Conservation (phyloP, 441 rosid species). For the Omphalea diandra region DNA sequence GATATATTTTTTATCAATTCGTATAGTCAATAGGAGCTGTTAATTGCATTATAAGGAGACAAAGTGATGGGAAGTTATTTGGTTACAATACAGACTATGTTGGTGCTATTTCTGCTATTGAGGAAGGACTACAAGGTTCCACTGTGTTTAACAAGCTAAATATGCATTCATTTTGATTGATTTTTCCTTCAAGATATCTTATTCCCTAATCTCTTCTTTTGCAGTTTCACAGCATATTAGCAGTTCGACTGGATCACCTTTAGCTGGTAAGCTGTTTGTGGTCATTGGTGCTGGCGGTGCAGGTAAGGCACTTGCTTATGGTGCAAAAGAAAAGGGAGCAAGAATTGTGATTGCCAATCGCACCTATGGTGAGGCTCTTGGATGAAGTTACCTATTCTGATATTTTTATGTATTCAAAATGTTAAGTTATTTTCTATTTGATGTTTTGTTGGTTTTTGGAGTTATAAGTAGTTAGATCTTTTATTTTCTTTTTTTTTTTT, state of each 20-base stretch:
- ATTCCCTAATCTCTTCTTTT: background rate
- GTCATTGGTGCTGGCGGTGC: conserved; percentile 74
- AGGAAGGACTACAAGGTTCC: conserved; percentile 56
- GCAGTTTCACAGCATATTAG: conserved; percentile 28
- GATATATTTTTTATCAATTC: conserved; percentile 26
- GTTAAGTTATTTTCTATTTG: no score
- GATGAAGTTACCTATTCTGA: background rate
- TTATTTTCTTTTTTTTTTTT: no score
- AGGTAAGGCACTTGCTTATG: conserved; percentile 64
- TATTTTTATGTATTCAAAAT: background rate
- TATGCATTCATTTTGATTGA: background rate
- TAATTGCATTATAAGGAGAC: conserved; percentile 46
- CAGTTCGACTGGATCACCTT: conserved; percentile 37
- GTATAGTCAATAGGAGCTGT: conserved; percentile 73
- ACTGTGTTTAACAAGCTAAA: conserved; percentile 4
- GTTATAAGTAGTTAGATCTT: no score
- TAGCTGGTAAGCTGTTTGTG: conserved; percentile 54
- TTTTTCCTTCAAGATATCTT: conserved; percentile 10
- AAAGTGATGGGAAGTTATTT: conserved; percentile 51
- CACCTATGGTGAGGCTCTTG: conserved; percentile 43
- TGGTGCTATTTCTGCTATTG: conserved; percentile 70
- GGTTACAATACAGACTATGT: conserved; percentile 65
- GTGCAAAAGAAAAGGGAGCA: conserved; percentile 59
- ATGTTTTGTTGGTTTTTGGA: no score
- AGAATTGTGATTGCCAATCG: conserved; percentile 61